These are phyloP conservation scores for Cenchrus americanus DNA, from an alignment of 176 grass and related monocot species.

Conservation along the genomic window DNA sequence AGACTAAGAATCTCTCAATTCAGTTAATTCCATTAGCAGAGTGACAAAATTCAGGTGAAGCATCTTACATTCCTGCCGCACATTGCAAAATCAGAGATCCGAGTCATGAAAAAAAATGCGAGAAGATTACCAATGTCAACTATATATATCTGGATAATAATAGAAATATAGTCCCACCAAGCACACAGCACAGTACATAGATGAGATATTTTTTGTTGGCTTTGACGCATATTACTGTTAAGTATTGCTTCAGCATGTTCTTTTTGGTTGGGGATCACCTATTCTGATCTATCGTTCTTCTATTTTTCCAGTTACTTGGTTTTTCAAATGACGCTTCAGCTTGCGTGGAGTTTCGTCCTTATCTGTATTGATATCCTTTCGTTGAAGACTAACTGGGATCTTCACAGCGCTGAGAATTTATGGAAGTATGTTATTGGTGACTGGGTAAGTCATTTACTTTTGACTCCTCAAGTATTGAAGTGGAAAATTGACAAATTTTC, in stretches of 20 bases:
- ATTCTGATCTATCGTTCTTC: not conserved
- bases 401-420: not conserved
- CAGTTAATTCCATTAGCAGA: too few relatives aligned
- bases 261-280: not conserved
- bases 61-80: not conserved
- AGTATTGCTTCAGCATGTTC: not conserved
- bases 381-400: not conserved
- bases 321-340: not conserved
- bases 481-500: not conserved
- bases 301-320: not conserved
- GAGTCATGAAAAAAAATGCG: not conserved
- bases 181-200: not conserved
- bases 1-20: too few relatives aligned
- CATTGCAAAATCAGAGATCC: not conserved
- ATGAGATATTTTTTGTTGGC: not conserved
- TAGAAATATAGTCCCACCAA: not conserved
- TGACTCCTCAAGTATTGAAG: not conserved
- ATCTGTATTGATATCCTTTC: not conserved
- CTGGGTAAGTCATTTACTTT: not conserved
- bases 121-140: not conserved
- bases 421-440: not conserved
- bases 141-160: not conserved
- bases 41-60: too few relatives aligned
- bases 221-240: not conserved
- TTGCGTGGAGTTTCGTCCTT: not conserved